Evolutionary conservation across 2,329 filamentous ascomycete species (phyloP), one percentile per base, ranked within the genome.

Genomic region (Ramichloridium luteum): DNA sequence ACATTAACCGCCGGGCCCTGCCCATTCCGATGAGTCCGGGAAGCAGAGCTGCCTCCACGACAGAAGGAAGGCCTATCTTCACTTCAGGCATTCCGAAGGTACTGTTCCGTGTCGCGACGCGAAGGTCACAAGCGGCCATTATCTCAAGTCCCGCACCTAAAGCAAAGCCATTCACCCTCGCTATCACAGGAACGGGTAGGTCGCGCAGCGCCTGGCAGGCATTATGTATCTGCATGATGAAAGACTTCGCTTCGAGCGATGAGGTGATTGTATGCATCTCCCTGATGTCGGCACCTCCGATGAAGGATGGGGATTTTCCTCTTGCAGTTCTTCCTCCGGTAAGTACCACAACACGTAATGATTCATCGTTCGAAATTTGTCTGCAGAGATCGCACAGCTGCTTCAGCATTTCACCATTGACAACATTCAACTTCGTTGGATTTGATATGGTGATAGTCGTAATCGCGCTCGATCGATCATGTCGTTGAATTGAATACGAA

Each of bases 41-140:
- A 9, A 60, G 37, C 5, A 58, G 35, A 3, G 55, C 55, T 5
- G 57, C 54, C 43, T 60, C 54, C 13, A 60, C 53, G 1, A 60
- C 57, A 18, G 50, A 54, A 3, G 57, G 57, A 3, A 60, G 51
- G 0, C 56, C 57, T 10, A 60, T 44, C 17, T 39, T 43, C 9
- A 59, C 55, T 39, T 60, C 57, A 1, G 58, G 57, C 57, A 60
- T 60, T 2, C 50, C 56, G 38, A 60, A 57, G 3, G 45, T 39
- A 6, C 51, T 51, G 13, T 38, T 35, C 25, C 34, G 31, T 8
- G 49, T 55, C 1, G 54, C 56, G 16, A 60, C 44, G 12, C 56
- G 45, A 23, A 60, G 36, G 39, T 60, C 58, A 29, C 57, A 58
- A 6, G 53, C 44, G 3, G 51, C 54, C 15, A 47, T 45, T 16